phyloP scores from a whole-genome alignment of 305 asterid genomes.

The Solanum hybrid region DNA sequence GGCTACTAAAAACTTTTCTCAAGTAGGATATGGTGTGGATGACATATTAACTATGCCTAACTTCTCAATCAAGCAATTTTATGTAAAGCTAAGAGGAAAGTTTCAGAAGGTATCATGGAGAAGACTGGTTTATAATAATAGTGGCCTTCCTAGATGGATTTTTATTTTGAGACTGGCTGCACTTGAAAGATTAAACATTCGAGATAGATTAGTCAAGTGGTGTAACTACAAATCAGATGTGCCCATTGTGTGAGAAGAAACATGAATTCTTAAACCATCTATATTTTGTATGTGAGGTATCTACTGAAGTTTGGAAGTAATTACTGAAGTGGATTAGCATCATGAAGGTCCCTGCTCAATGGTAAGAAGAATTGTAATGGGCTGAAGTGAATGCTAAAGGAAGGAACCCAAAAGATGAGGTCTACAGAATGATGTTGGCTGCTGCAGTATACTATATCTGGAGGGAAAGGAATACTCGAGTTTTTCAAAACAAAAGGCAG shows the following conservation, averaged over 20 bases:
- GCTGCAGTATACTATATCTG: not conserved
- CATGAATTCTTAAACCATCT: not conserved
- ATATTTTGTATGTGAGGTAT: not conserved
- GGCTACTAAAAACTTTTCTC: not conserved
- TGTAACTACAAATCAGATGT: not conserved
- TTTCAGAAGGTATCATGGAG: not conserved
- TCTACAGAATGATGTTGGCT: not conserved
- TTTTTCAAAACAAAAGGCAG: not conserved
- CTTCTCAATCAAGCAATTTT: not conserved
- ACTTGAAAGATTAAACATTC: not conserved
- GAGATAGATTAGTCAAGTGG: not conserved
- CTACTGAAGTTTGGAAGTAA: not conserved
- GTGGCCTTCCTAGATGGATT: not conserved
- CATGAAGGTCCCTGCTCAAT: not conserved
- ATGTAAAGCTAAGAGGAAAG: not conserved
- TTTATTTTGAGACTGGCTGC: not conserved
- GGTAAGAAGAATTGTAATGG: not conserved
- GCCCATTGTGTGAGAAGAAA: not conserved
- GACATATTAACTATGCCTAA: not conserved
- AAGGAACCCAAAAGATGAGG: not conserved
- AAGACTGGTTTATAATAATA: not conserved
- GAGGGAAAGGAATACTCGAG: not conserved
- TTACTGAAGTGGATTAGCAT: not conserved
- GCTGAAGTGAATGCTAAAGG: not conserved
- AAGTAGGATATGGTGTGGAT: not conserved